phyloP scores from a whole-genome alignment of 2,329 filamentous ascomycete genomes.

The Penicillium sp. region DNA sequence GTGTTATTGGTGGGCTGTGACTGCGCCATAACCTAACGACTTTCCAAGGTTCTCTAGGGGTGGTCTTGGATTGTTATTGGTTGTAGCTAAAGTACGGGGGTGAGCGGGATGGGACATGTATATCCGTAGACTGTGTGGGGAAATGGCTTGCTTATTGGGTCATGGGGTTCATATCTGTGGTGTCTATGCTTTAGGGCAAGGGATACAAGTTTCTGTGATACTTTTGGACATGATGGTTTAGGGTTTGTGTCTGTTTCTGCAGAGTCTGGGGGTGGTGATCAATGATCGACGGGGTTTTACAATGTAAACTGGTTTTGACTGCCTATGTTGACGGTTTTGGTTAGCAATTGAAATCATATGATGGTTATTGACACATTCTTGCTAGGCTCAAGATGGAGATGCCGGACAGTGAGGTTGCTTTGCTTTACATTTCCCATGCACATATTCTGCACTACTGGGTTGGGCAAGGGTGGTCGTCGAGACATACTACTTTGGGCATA shows the following conservation, averaged over 20 bases:
- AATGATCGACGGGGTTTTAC: background rate
- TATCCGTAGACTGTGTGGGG: background rate
- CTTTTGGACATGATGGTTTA: background rate
- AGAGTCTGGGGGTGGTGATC: constrained; percentile 7
- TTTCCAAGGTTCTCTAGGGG: background rate
- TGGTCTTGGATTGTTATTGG: background rate
- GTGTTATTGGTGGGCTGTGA: background rate
- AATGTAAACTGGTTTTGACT: background rate
- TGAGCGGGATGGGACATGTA: background rate
- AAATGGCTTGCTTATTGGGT: background rate
- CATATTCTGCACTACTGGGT: background rate
- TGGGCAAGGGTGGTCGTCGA: background rate
- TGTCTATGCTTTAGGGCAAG: background rate
- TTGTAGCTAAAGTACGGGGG: background rate
- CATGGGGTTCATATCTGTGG: background rate
- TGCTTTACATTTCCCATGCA: background rate
- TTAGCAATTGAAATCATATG: background rate
- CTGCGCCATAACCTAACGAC: background rate
- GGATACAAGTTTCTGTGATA: background rate
- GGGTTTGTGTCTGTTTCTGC: background rate
- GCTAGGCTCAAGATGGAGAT: constrained; percentile 3
- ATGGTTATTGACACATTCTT: background rate
- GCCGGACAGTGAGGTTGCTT: background rate
- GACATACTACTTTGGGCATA: background rate
- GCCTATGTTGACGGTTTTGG: background rate